phyloP scores from a whole-genome alignment of 2,329 filamentous ascomycete genomes.

The Claviceps africana region DNA sequence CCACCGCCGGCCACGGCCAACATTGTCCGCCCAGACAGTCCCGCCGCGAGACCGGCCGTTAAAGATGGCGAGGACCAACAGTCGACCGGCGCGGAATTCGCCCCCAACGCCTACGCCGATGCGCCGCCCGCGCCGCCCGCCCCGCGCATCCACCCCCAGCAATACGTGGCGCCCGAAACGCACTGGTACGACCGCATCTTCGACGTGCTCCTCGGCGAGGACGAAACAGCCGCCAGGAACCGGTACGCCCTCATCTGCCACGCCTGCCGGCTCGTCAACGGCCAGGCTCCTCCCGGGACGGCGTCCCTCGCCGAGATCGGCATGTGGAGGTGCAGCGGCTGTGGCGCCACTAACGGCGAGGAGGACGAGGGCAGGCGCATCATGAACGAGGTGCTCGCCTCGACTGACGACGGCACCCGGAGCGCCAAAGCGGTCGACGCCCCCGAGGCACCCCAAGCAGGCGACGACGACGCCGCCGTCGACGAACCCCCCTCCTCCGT shows the following conservation, averaged over 20 bases:
- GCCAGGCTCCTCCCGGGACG: conserved; percentile 82
- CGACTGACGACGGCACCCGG: conserved; percentile 9
- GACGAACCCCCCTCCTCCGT: not conserved
- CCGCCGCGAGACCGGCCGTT: conserved; percentile 4
- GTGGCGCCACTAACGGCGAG: conserved; percentile 67
- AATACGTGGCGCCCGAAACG: conserved; percentile 23
- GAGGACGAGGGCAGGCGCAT: conserved; percentile 64
- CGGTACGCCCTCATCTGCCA: conserved; percentile 75
- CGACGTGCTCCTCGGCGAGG: conserved; percentile 84
- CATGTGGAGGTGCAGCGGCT: conserved; percentile 79
- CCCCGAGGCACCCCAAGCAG: conserved; percentile 3
- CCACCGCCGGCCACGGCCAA: conserved; percentile 50
- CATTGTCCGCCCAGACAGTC: conserved; percentile 30
- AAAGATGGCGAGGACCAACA: not conserved
- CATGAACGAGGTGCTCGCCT: conserved; percentile 46
- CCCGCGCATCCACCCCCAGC: conserved; percentile 1
- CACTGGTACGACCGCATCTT: conserved; percentile 94
- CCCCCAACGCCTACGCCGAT: conserved; percentile 46
- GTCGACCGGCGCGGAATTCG: conserved; percentile 43
- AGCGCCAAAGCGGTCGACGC: conserved; percentile 5
- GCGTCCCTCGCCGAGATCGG: conserved; percentile 66
- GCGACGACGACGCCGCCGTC: too few relatives aligned
- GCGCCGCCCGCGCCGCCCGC: conserved; percentile 6
- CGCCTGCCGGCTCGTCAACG: conserved; percentile 78
- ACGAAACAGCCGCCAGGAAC: conserved; percentile 86